Percentiles rank a stretch among this genome's conserved stretches.
Conservation (phyloP, 768 basidiomycete genomes). For the Trametes gibbosa region DNA sequence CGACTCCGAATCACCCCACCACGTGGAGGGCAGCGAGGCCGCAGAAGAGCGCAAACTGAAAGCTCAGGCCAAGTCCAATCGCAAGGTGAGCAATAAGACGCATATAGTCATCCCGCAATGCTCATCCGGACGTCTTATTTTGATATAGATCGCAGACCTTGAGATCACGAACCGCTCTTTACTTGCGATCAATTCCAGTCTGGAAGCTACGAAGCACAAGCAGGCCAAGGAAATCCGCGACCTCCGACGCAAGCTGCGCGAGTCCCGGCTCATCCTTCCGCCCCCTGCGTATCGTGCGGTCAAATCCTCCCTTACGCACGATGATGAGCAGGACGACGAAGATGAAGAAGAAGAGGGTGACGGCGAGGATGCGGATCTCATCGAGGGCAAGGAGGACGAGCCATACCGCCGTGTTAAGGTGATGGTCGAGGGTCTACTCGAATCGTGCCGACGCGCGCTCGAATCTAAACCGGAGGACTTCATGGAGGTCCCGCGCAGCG, state of each 20-base stretch:
- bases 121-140: background rate
- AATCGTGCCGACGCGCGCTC: conserved; percentile 59
- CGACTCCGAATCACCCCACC: conserved; percentile 10
- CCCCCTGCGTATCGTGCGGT: conserved; percentile 59
- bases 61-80: conserved; percentile 79
- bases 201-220: conserved; percentile 76
- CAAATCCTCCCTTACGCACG: conserved; percentile 47
- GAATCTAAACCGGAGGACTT: conserved; percentile 56
- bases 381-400: conserved; percentile 45
- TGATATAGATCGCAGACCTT: conserved; percentile 77
- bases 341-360: conserved; percentile 39
- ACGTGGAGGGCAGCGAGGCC: conserved; percentile 19
- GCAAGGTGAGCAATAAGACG: conserved; percentile 55
- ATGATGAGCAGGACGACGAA: conserved; percentile 39
- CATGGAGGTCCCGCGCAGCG: conserved; percentile 33
- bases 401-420: conserved; percentile 59
- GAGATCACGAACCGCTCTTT: conserved; percentile 89
- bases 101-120: background rate
- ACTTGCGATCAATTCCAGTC: conserved; percentile 76
- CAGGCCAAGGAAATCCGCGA: conserved; percentile 87
- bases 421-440: conserved; percentile 62
- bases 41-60: conserved; percentile 51
- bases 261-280: conserved; percentile 76
- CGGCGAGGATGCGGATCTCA: conserved; percentile 36
- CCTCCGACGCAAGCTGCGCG: conserved; percentile 76